Evolutionary conservation across 257 asterid genomes (phyloP), one percentile per base, ranked within the genome.

Genomic region (Parsonsia alboflavescens): DNA sequence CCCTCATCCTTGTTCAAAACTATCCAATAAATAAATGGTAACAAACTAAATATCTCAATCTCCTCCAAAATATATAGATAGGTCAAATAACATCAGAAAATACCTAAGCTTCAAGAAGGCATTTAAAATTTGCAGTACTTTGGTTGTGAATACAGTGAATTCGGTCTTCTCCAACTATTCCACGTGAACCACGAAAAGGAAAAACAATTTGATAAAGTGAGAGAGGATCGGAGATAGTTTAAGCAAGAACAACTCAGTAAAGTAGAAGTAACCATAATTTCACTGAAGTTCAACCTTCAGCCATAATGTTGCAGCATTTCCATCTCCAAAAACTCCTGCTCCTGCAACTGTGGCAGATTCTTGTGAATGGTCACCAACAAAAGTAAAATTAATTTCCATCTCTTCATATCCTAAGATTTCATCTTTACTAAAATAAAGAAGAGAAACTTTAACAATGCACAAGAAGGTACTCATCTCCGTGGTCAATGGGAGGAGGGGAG

Each of bases 161-260:
- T 69, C 98, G 90, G 81, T 93, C 97, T 41, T 88, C 97, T 85
- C 98, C 98, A 80, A 92, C 83, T 85, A 93, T 97, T 93, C 82
- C 39, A 88, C 75, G 77, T 71, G 57, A 76, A 39, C 73, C 65
- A 67, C 71, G 74, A 65, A 71, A 48, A 76, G 79, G 24, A 70
- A 39, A 48, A 30, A 33, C 24, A 19, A n/a, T 42, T 36, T 19
- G 28, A 26, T 26, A 22, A n/a, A n/a, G n/a, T n/a, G n/a, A n/a
- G n/a, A n/a, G n/a, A n/a, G n/a, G n/a, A n/a, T n/a, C n/a, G 58
- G 71, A 74, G 41, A 63, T 0, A 22, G 6, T 6, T 24, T 26
- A 53, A 62, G 44, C 48, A 24, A 62, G 16, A 49, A 75, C 19
- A 67, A 24, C 15, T 67, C 17, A 53, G 57, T 49, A 21, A 63